phyloP scores from a whole-genome alignment of 2,329 filamentous ascomycete species.

The Cladosporium colombiae region DNA sequence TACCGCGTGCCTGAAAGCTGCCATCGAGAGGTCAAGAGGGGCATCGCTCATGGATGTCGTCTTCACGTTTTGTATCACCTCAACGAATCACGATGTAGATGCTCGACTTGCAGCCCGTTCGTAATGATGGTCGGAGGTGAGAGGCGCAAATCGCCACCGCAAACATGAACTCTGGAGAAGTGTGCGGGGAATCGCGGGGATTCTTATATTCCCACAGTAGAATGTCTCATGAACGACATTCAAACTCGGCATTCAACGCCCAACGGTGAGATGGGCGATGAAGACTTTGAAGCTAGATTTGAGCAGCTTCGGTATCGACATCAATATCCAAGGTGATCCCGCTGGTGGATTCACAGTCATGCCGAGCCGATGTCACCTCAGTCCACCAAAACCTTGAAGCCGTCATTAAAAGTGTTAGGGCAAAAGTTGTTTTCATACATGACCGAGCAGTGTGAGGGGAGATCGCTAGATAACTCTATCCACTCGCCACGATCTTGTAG shows the following conservation, averaged over 20 bases:
- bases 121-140: background rate
- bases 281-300: too few relatives aligned
- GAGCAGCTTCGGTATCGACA: background rate
- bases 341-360: background rate
- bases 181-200: background rate
- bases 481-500: background rate
- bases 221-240: too few relatives aligned
- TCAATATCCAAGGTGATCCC: background rate
- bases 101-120: background rate
- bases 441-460: background rate
- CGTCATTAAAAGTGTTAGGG: background rate
- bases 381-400: background rate
- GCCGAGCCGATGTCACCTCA: background rate
- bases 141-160: too few relatives aligned
- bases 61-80: background rate
- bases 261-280: too few relatives aligned
- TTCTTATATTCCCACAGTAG: background rate
- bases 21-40: background rate
- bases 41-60: background rate
- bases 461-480: background rate
- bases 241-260: too few relatives aligned
- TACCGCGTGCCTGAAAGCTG: background rate
- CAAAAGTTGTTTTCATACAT: background rate
- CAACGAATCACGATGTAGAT: background rate
- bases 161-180: background rate